Evolutionary conservation across 177 flowering plant species (phyloP).

Genomic region (Telopea speciosissima): DNA sequence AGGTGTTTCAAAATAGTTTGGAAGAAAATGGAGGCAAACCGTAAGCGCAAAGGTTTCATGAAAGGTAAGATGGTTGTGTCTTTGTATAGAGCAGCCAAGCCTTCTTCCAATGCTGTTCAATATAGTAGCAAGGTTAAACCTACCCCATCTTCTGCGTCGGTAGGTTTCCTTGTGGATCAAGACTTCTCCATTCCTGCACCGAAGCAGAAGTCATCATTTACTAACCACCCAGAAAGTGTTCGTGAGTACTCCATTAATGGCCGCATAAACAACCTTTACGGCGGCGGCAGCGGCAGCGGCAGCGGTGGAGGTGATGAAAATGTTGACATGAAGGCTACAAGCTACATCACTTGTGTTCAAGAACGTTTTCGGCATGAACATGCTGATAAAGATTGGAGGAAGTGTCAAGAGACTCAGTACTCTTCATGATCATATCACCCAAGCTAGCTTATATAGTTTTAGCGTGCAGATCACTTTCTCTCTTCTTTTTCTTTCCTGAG

Average conservation of each 20-base stretch:
- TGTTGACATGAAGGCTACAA: constrained; percentile 48
- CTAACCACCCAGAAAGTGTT: constrained; percentile 18
- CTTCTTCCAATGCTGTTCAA: constrained; percentile 17
- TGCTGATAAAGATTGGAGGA: constrained; percentile 22
- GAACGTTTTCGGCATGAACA: constrained; percentile 55
- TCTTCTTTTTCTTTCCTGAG: too few species aligned
- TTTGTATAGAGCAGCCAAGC: constrained; percentile 31
- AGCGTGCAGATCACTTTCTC: too few species aligned
- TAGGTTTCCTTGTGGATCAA: constrained; percentile 27
- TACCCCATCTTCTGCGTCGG: constrained; percentile 23
- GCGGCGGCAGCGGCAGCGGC: background rate
- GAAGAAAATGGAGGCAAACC: constrained; percentile 36
- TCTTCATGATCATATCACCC: background rate
- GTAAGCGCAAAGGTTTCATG: constrained; percentile 41
- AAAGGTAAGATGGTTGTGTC: constrained; percentile 37
- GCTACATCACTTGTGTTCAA: constrained; percentile 50
- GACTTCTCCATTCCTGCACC: constrained; percentile 28
- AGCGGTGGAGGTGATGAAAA: constrained; percentile 27
- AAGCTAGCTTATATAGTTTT: too few species aligned
- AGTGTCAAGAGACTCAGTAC: constrained; percentile 9
- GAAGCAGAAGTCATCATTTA: constrained; percentile 28
- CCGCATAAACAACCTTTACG: constrained; percentile 10
- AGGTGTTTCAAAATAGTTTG: background rate
- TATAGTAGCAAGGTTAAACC: constrained; percentile 31
- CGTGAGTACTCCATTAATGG: constrained; percentile 4